Percentiles rank a stretch among this genome's conserved stretches.
Evolutionary conservation across 202 grass and related monocot genomes (phyloP).

Genomic region (Musa balbisiana): DNA sequence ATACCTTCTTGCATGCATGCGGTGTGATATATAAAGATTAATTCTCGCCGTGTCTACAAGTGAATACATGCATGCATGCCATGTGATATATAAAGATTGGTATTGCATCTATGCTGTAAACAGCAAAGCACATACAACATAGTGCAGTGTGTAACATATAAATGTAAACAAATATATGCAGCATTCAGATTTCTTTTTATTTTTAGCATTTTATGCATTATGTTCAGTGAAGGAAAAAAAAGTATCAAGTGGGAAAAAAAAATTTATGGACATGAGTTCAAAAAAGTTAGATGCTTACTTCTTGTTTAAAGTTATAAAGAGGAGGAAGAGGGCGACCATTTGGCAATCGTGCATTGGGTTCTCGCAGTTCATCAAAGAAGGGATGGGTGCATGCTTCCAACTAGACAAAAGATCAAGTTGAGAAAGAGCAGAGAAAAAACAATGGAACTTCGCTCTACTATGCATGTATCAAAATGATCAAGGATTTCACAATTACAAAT

Average conservation of each 20-base stretch:
- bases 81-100: no score
- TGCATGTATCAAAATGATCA: neutral
- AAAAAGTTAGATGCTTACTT: slow-evolving; percentile 28
- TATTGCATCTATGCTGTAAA: no score
- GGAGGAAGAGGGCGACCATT: slow-evolving; percentile 58
- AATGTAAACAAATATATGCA: no score
- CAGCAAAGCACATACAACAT: no score
- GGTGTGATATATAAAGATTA: no score
- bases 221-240: no score
- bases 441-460: neutral
- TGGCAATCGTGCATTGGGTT: slow-evolving; percentile 46
- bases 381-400: slow-evolving; percentile 67
- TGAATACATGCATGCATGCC: no score
- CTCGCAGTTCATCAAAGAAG: slow-evolving; percentile 75
- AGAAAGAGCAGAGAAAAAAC: neutral
- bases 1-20: no score
- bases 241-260: neutral
- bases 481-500: neutral
- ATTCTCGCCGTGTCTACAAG: no score
- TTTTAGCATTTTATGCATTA: no score
- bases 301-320: slow-evolving; percentile 65
- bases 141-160: no score
- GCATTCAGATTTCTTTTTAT: no score
- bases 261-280: neutral
- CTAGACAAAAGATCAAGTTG: slow-evolving; percentile 23